Conservation (phyloP, 73 alveolate genomes). For the Symbiodinium pilosum region DNA sequence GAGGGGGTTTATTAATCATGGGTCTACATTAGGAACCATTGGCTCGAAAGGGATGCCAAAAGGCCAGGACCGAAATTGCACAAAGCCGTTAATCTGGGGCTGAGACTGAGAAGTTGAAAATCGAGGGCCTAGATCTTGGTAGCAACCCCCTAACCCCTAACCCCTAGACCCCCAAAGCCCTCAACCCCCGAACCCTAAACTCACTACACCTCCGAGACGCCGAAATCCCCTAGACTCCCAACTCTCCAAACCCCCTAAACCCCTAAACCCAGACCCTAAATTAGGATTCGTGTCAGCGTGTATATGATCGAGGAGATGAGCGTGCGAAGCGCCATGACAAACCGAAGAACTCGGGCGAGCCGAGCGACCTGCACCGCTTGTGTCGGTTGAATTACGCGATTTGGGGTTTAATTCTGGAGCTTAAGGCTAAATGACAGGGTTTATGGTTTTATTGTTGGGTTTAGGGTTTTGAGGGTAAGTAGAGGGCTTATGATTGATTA, state of each 20-base stretch:
- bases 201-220: background rate
- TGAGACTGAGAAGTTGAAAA: too few species aligned
- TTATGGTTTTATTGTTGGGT: background rate
- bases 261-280: background rate
- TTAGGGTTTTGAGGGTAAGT: background rate
- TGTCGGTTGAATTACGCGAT: background rate
- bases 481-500: background rate
- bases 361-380: slow-evolving; percentile 28
- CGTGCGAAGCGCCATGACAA: slow-evolving; percentile 83
- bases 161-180: too few species aligned
- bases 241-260: background rate
- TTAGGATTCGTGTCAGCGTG: slow-evolving; percentile 26
- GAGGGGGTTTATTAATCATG: too few species aligned
- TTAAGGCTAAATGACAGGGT: too few species aligned
- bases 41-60: too few species aligned
- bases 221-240: background rate
- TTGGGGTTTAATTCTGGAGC: background rate
- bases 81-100: too few species aligned
- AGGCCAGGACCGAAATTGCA: too few species aligned
- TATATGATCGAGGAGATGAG: slow-evolving; percentile 79
- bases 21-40: too few species aligned
- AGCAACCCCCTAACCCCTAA: too few species aligned
- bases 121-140: too few species aligned
- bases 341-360: slow-evolving; percentile 66
- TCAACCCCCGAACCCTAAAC: background rate